These are phyloP conservation scores for Malus orientalis DNA, from an alignment of 306 rosid species.

Conservation along the genomic window DNA sequence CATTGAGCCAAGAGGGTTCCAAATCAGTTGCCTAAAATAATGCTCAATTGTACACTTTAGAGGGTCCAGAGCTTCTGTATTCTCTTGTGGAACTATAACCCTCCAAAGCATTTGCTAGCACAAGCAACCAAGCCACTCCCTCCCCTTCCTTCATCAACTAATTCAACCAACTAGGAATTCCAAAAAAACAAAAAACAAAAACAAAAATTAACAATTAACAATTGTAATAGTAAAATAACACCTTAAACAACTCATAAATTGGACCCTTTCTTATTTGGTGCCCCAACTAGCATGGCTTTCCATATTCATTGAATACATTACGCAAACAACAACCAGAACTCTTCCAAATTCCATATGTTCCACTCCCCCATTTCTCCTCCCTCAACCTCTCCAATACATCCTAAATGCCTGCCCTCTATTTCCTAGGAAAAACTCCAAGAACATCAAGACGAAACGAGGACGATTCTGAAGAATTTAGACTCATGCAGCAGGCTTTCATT, in stretches of 20 bases:
- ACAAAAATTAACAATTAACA: not conserved
- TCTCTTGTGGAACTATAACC: constrained; percentile 20
- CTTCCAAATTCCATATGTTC: constrained; percentile 9
- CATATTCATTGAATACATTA: constrained; percentile 8
- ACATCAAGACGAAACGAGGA: constrained; percentile 12
- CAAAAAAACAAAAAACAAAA: constrained; percentile 6
- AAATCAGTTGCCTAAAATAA: constrained; percentile 29
- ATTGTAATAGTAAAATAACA: constrained; percentile 1
- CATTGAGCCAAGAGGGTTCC: not conserved
- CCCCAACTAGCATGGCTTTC: constrained; percentile 19
- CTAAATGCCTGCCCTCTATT: constrained; percentile 17
- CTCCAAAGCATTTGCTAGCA: constrained; percentile 32
- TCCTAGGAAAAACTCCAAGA: constrained; percentile 33
- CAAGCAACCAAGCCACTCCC: constrained; percentile 15
- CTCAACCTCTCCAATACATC: constrained; percentile 17
- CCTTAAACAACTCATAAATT: constrained; percentile 15
- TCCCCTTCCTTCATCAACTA: constrained; percentile 10
- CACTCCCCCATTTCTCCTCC: constrained; percentile 4
- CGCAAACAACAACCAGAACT: not conserved
- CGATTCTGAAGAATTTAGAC: constrained; percentile 29
- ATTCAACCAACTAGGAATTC: constrained; percentile 17
- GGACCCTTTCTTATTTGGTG: constrained; percentile 15
- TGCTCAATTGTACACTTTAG: constrained; percentile 13
- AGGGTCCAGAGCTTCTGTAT: constrained; percentile 36
- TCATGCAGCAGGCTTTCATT: not conserved